These are phyloP conservation scores for Venturia aucupariae DNA, from an alignment of 2,329 filamentous ascomycete species.

Conservation along the genomic window DNA sequence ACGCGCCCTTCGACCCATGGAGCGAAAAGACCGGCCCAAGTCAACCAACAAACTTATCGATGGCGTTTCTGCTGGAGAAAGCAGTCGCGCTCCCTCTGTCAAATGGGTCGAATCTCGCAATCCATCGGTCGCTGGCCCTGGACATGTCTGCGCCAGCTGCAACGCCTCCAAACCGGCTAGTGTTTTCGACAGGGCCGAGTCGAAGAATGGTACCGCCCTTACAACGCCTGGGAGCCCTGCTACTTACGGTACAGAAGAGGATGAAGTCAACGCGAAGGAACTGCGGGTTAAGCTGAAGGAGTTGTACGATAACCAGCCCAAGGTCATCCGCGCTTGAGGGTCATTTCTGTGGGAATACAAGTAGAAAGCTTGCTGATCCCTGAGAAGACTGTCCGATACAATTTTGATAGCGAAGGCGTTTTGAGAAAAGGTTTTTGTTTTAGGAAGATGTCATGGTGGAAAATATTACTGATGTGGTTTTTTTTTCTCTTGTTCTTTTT, in stretches of 20 bases:
- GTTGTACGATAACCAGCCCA: background rate
- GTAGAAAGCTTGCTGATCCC: background rate
- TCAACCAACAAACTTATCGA: background rate
- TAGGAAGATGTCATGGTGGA: background rate
- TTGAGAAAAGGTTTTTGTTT: background rate
- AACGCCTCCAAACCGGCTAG: background rate
- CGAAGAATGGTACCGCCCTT: background rate
- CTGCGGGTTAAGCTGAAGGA: background rate
- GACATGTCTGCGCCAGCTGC: background rate
- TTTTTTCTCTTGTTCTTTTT: background rate
- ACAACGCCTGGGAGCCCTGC: constrained; percentile 4
- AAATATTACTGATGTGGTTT: no score
- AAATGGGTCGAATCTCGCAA: background rate
- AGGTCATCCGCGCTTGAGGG: background rate
- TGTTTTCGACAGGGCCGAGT: background rate
- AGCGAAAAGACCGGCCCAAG: background rate
- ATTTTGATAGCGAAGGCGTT: background rate
- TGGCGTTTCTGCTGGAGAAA: background rate
- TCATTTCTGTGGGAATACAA: background rate
- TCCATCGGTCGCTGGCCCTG: background rate
- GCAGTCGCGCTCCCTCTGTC: background rate
- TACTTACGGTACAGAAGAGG: background rate
- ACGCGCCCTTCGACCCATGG: background rate
- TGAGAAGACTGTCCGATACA: background rate
- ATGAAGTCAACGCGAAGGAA: constrained; percentile 5